Base-by-base conservation (phyloP, 148 eudicot species). In the Arctostaphylos glauca region DNA sequence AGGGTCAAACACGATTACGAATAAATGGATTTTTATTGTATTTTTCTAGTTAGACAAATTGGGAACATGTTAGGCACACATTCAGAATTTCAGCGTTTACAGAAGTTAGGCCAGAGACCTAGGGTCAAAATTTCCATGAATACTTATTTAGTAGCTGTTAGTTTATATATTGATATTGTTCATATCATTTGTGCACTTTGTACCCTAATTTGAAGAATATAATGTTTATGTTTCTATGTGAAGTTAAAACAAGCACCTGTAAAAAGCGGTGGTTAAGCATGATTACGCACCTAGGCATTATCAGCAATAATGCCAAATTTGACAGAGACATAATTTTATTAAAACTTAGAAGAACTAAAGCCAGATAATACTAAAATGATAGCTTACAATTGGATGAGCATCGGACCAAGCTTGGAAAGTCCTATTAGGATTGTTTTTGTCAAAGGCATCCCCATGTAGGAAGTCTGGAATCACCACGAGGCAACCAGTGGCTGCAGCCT, bases 401-500 rank as follows among this genome's bases (percentile, higher is more conserved):
- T 64, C 70, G 23, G 5, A 23, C 70, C 70, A 64, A 23, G 70
- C 70, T 64, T 64, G 70, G 38, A 64, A 64, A 8, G 70, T 64
- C 31, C 70, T 64, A 64, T 64, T 64, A 64, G 70, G 70, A 64
- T 64, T 64, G 41, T 41, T 64, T 64, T 64, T 64, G 70, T 64
- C 70, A 64, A 64, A 85, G 21, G 94, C 93, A 25, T 94, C 95
- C 43, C 94, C 97, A 54, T 84, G 85, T 55, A 92, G 74, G 82
- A 92, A 91, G 83, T 94, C 95, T 2, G 97, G 97, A 25, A 88
- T 95, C 52, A 91, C 89, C 25, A 89, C 92, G 83, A 83, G 91
- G 87, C 82, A 94, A 60, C 97, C 97, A 77, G 91, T 87, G 70
- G 80, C 87, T 6, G 91, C 92, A 58, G 89, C 91, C 89, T 91